phyloP scores from a whole-genome alignment of 164 flowering plant species.

The Paratinospora sagittata region DNA sequence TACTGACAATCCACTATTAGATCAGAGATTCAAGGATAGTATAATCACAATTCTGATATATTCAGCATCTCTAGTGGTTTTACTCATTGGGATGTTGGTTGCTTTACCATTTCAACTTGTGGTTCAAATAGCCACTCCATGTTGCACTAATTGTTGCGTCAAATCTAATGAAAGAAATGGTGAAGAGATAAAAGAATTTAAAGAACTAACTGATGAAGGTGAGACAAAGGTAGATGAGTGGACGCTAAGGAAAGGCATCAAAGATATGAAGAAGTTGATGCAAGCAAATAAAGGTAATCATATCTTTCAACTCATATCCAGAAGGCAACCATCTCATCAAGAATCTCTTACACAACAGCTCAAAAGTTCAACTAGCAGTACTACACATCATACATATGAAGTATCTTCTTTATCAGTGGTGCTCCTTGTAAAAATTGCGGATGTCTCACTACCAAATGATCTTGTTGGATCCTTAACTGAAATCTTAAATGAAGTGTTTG shows the following conservation, averaged over 20 bases:
- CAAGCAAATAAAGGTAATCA: background rate
- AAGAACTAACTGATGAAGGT: background rate
- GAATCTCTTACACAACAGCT: background rate
- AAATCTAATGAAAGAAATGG: background rate
- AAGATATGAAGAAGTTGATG: slow-evolving; percentile 7
- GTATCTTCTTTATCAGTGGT: background rate
- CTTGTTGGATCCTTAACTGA: background rate
- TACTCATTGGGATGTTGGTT: background rate
- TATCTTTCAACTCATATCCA: background rate
- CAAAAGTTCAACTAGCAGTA: background rate
- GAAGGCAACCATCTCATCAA: background rate
- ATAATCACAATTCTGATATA: background rate
- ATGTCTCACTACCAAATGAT: background rate
- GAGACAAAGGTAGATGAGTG: background rate
- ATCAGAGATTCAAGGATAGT: too few species aligned
- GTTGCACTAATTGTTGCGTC: background rate
- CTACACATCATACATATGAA: background rate
- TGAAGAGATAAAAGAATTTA: background rate
- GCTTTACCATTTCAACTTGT: background rate
- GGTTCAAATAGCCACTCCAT: background rate
- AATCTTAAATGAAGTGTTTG: background rate
- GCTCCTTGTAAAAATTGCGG: slow-evolving; percentile 1
- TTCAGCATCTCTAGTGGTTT: background rate
- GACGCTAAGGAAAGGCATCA: background rate
- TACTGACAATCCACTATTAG: too few species aligned